Conservation (phyloP, 129 eudicot genomes). For the Flaveria brownii region DNA sequence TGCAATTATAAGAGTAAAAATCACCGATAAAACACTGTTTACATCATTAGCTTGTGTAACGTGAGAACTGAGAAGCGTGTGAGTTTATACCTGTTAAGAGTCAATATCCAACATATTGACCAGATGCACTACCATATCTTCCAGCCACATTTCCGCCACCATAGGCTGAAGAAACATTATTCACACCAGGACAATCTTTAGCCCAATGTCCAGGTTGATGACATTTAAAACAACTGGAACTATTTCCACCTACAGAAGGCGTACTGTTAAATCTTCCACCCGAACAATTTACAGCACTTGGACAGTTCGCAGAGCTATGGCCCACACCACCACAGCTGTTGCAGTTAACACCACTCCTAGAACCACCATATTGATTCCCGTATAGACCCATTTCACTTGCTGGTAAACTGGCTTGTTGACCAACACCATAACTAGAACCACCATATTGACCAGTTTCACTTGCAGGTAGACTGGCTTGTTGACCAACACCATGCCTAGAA, state of each 20-base stretch:
- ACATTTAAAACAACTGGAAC: constrained; percentile 58
- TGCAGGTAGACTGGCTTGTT: constrained; percentile 17
- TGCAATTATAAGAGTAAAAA: not conserved
- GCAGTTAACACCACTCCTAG: constrained; percentile 49
- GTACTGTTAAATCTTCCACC: constrained; percentile 41
- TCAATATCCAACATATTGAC: constrained; percentile 61
- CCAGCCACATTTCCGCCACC: constrained; percentile 54
- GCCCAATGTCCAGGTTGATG: constrained; percentile 87
- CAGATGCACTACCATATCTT: constrained; percentile 51
- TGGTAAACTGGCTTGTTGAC: constrained; percentile 33
- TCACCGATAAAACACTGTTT: constrained; percentile 1
- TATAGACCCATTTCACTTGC: constrained; percentile 39
- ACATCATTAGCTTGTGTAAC: not conserved
- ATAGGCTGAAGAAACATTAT: constrained; percentile 54
- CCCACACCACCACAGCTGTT: constrained; percentile 73
- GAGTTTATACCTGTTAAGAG: constrained; percentile 10
- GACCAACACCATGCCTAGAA: constrained; percentile 40
- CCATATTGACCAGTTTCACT: constrained; percentile 42
- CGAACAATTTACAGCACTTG: constrained; percentile 46
- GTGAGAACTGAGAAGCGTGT: not conserved
- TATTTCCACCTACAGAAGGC: constrained; percentile 30
- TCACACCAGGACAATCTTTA: constrained; percentile 55
- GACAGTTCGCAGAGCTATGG: constrained; percentile 63
- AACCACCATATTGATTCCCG: constrained; percentile 47
- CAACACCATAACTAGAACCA: constrained; percentile 36